Evolutionary conservation across 805 yeast genomes (phyloP).

Genomic region (Hermanozyma aechmeae): DNA sequence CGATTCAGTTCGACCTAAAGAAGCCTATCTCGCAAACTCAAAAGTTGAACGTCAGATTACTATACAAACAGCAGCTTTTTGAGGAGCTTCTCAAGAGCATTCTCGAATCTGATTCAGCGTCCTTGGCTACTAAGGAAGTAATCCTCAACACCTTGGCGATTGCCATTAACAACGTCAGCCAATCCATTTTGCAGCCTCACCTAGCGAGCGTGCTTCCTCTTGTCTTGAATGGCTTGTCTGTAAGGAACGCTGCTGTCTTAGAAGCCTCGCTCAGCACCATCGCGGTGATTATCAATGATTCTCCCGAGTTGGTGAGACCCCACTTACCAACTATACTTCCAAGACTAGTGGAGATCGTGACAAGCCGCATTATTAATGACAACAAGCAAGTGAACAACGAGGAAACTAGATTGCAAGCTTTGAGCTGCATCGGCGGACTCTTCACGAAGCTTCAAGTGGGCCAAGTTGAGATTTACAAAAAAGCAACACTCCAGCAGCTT

Average conservation of each 20-base stretch:
- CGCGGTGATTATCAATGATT: constrained; percentile 42
- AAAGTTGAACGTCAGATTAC: constrained; percentile 50
- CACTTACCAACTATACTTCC: constrained; percentile 54
- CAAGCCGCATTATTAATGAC: constrained; percentile 8
- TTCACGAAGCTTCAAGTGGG: constrained; percentile 25
- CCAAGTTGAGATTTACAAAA: constrained; percentile 43
- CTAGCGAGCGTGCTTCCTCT: constrained; percentile 61
- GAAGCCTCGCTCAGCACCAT: constrained; percentile 56
- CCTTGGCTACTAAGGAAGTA: constrained; percentile 29
- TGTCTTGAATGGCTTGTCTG: constrained; percentile 51
- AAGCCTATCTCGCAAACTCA: constrained; percentile 34
- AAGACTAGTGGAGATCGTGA: constrained; percentile 33
- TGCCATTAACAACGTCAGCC: constrained; percentile 56
- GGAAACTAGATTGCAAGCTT: constrained; percentile 45
- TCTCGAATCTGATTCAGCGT: constrained; percentile 32
- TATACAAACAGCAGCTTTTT: constrained; percentile 79
- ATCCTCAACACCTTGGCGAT: constrained; percentile 60
- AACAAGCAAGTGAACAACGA: constrained; percentile 25
- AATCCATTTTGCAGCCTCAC: constrained; percentile 54
- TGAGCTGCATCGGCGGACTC: constrained; percentile 43
- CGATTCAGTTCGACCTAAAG: constrained; percentile 26
- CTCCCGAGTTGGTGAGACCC: constrained; percentile 40
- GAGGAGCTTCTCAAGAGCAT: constrained; percentile 48
- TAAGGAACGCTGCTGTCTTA: constrained; percentile 40
- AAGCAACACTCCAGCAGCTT: constrained; percentile 38